phyloP scores from a whole-genome alignment of 2,329 filamentous ascomycete genomes.

The Aspergillus nomiae region DNA sequence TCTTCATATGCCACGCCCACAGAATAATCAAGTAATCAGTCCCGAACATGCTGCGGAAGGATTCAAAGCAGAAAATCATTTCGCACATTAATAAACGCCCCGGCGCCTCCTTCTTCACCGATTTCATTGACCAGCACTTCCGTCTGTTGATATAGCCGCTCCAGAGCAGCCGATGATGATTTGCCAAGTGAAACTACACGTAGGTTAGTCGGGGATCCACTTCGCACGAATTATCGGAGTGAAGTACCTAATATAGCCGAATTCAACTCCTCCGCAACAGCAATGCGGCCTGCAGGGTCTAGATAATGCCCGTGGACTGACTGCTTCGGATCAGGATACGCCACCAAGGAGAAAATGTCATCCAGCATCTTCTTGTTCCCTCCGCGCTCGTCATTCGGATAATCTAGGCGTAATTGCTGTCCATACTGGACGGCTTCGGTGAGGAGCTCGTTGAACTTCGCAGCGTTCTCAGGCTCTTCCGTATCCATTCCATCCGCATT shows the following conservation, averaged over 20 bases:
- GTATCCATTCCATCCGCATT: conserved; percentile 57
- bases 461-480: conserved; percentile 47
- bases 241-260: conserved; percentile 81
- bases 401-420: conserved; percentile 75
- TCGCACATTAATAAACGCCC: conserved; percentile 76
- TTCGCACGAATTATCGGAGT: conserved; percentile 1
- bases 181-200: conserved; percentile 82
- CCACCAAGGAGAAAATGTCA: conserved; percentile 85
- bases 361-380: conserved; percentile 73
- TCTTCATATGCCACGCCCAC: conserved; percentile 13
- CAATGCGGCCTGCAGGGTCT: conserved; percentile 70
- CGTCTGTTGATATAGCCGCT: conserved; percentile 83
- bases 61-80: conserved; percentile 49
- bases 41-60: conserved; percentile 6
- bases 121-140: conserved; percentile 82
- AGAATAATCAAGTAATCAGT: conserved; percentile 6
- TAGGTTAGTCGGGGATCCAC: conserved; percentile 9
- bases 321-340: conserved; percentile 78
- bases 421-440: conserved; percentile 77
- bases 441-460: conserved; percentile 57
- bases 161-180: conserved; percentile 80
- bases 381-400: conserved; percentile 67
- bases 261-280: conserved; percentile 91
- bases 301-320: conserved; percentile 78
- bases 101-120: conserved; percentile 74